phyloP scores from a whole-genome alignment of 2,329 filamentous ascomycete species.

The Clonostachys solani region DNA sequence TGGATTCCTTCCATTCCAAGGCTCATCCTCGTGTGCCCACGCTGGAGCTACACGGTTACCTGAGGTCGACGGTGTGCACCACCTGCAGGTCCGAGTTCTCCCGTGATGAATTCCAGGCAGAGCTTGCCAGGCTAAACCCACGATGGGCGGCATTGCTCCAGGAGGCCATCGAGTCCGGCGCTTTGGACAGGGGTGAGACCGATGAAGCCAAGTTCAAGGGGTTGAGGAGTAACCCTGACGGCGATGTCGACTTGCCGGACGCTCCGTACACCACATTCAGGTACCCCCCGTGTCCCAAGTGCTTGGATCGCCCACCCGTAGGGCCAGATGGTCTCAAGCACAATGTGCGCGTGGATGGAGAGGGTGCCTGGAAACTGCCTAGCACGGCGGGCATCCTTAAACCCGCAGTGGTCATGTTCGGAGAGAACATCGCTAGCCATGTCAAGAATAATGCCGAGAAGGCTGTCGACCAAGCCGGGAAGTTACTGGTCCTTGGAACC shows the following conservation, averaged over 20 bases:
- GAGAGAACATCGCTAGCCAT: constrained; percentile 70
- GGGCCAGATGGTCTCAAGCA: constrained; percentile 49
- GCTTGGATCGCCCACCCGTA: constrained; percentile 59
- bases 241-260: constrained; percentile 84
- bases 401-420: constrained; percentile 94
- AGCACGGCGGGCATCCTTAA: constrained; percentile 80
- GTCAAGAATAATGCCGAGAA: constrained; percentile 76
- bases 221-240: constrained; percentile 85
- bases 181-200: constrained; percentile 73
- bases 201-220: constrained; percentile 63
- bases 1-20: constrained; percentile 84
- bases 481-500: constrained; percentile 78
- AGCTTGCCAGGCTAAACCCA: constrained; percentile 77
- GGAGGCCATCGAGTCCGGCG: constrained; percentile 68
- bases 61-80: constrained; percentile 76
- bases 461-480: constrained; percentile 71
- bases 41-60: constrained; percentile 86
- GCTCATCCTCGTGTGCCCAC: constrained; percentile 74
- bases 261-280: constrained; percentile 87
- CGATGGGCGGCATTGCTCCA: constrained; percentile 75
- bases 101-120: constrained; percentile 69
- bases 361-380: constrained; percentile 70
- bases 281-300: constrained; percentile 85
- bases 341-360: constrained; percentile 65
- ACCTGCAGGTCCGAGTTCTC: constrained; percentile 71